Conservation (phyloP, 192 early-diverging fungal genomes). For the Backusella mclennaniae region DNA sequence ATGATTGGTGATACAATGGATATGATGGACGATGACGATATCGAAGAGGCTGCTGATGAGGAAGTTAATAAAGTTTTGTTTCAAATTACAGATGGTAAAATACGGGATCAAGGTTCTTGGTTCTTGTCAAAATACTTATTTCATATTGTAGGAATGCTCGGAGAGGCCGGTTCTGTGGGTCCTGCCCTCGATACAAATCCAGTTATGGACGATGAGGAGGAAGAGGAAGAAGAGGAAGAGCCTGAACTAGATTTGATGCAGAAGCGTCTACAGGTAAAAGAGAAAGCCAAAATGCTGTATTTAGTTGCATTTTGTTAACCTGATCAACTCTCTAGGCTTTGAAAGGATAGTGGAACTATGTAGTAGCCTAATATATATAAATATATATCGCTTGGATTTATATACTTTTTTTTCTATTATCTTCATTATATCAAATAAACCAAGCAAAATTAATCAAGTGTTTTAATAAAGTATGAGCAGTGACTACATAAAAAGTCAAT, state of each 20-base stretch:
- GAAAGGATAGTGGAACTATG: slow-evolving; percentile 19
- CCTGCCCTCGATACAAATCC: slow-evolving; percentile 47
- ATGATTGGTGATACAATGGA: slow-evolving; percentile 93
- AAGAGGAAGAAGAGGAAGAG: slow-evolving; percentile 65
- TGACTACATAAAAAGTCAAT: not conserved
- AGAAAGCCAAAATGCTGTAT: slow-evolving; percentile 22
- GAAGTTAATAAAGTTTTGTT: slow-evolving; percentile 92
- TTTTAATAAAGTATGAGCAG: not conserved
- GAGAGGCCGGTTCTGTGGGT: slow-evolving; percentile 58
- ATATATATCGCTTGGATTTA: not conserved
- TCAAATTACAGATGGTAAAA: slow-evolving; percentile 80
- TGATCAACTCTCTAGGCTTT: slow-evolving; percentile 20
- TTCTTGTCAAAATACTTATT: not conserved
- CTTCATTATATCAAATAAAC: slow-evolving; percentile 1
- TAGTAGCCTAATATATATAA: not conserved
- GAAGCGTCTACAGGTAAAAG: slow-evolving; percentile 77
- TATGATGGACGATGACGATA: slow-evolving; percentile 79
- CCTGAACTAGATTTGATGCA: slow-evolving; percentile 84
- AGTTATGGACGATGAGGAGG: slow-evolving; percentile 26
- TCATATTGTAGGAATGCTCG: slow-evolving; percentile 44
- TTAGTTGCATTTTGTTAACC: not conserved
- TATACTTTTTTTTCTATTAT: not conserved
- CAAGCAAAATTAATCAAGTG: not conserved
- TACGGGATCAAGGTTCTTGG: not conserved
- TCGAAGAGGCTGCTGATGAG: slow-evolving; percentile 92